phyloP scores from a whole-genome alignment of 1,284 basidiomycete species.

The Heliocybe sulcata region DNA sequence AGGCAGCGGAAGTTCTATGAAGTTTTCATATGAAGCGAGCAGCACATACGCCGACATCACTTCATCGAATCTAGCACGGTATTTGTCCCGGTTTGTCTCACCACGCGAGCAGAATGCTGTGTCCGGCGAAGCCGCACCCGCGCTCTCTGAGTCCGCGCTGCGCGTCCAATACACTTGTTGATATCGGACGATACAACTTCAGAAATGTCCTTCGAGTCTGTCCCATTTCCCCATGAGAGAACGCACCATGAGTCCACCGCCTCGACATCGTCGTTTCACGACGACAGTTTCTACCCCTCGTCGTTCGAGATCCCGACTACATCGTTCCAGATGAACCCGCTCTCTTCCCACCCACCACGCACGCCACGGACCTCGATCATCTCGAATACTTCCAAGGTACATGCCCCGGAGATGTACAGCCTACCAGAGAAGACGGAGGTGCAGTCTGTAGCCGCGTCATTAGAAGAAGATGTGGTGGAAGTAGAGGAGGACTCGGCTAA shows the following conservation, averaged over 20 bases:
- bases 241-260: constrained; percentile 19
- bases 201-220: constrained; percentile 27
- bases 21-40: neutral
- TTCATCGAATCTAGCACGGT: neutral
- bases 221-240: constrained; percentile 28
- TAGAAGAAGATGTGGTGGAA: constrained; percentile 34
- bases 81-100: neutral
- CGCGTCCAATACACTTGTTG: neutral
- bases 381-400: constrained; percentile 19
- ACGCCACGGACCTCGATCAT: constrained; percentile 55
- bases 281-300: constrained; percentile 31
- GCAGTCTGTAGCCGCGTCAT: constrained; percentile 19
- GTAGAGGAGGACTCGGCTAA: constrained; percentile 25
- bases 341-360: constrained; percentile 68
- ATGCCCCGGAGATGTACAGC: constrained; percentile 29
- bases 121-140: neutral
- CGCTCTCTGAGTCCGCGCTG: neutral
- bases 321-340: constrained; percentile 72
- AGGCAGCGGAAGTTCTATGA: neutral
- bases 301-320: constrained; percentile 33
- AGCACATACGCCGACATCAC: neutral
- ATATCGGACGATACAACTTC: neutral
- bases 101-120: neutral
- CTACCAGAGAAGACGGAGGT: constrained; percentile 29
- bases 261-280: constrained; percentile 25